These are phyloP conservation scores for Tinospora cordifolia DNA, from an alignment of 164 flowering plant genomes.

Conservation along the genomic window DNA sequence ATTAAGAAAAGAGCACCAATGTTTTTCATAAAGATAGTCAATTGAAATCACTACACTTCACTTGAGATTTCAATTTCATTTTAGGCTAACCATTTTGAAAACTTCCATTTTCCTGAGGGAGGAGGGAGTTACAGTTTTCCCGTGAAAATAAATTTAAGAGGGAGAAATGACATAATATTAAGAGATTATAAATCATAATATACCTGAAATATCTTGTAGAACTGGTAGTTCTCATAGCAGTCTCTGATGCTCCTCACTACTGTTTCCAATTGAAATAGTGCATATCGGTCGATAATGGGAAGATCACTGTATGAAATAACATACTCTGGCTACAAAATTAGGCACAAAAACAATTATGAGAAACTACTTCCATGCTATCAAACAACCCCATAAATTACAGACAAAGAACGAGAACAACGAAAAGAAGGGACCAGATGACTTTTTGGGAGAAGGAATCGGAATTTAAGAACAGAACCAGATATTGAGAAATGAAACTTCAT, in stretches of 20 bases:
- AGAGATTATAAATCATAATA: not conserved
- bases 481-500: not conserved
- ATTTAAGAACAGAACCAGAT: not conserved
- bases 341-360: conserved; percentile 7
- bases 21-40: too few species aligned
- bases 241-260: conserved; percentile 65
- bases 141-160: too few species aligned
- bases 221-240: conserved; percentile 78
- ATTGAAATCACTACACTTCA: too few species aligned
- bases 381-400: not conserved
- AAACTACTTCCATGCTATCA: not conserved
- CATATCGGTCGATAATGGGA: conserved; percentile 77
- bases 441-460: too few species aligned
- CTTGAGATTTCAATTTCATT: too few species aligned
- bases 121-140: too few species aligned
- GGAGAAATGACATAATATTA: not conserved
- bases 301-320: conserved; percentile 56
- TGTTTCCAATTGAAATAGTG: conserved; percentile 81
- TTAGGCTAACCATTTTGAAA: too few species aligned
- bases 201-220: conserved; percentile 94
- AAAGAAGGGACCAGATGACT: not conserved
- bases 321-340: conserved; percentile 46
- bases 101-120: too few species aligned
- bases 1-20: too few species aligned
- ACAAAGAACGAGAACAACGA: not conserved